Evolutionary conservation across 257 asterid genomes (phyloP).

Genomic region (Coffea eugenioides): DNA sequence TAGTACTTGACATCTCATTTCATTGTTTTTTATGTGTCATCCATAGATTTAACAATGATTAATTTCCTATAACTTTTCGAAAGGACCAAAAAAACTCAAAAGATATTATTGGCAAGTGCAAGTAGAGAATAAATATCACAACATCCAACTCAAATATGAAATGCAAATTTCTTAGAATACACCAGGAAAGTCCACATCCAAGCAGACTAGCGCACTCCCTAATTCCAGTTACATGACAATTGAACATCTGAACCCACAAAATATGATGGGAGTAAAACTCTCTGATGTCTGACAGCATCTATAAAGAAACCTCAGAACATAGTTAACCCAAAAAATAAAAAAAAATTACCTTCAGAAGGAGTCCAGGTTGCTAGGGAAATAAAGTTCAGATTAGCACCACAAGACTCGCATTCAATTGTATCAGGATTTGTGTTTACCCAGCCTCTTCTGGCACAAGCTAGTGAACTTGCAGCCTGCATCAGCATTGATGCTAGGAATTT

Average conservation of each 20-base stretch:
- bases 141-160: background rate
- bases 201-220: background rate
- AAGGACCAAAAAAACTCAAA: background rate
- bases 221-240: background rate
- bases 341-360: constrained; percentile 69
- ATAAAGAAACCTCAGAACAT: background rate
- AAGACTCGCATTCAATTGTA: constrained; percentile 90
- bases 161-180: background rate
- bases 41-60: background rate
- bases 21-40: background rate
- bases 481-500: constrained; percentile 19
- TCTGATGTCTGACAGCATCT: background rate
- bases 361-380: constrained; percentile 60
- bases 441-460: constrained; percentile 98
- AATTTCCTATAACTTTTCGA: background rate
- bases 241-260: background rate
- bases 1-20: background rate
- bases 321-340: constrained; percentile 8
- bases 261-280: background rate
- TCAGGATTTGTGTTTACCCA: constrained; percentile 93
- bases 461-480: constrained; percentile 78
- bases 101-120: background rate
- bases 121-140: background rate
- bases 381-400: constrained; percentile 74
- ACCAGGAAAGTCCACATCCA: background rate